Evolutionary conservation across 305 asterid genomes (phyloP).

Genomic region (Solanum hybrid): DNA sequence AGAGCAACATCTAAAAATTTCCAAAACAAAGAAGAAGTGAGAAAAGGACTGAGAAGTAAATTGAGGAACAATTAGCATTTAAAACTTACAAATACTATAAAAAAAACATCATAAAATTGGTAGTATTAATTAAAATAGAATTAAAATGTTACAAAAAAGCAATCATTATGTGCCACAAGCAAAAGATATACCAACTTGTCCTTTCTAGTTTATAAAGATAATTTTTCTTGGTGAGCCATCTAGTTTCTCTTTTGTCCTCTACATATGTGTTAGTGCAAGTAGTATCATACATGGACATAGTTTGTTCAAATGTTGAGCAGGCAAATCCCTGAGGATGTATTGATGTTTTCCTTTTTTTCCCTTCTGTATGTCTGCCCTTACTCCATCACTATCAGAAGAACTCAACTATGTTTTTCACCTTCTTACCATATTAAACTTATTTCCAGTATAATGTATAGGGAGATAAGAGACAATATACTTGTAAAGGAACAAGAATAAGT

Average conservation of each 20-base stretch:
- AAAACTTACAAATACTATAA: neutral
- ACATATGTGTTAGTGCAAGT: neutral
- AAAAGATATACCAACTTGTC: neutral
- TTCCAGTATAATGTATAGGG: neutral
- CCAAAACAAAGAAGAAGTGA: neutral
- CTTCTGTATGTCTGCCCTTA: neutral
- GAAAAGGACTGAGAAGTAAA: neutral
- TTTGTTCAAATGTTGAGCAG: neutral
- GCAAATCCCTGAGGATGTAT: neutral
- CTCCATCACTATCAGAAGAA: neutral
- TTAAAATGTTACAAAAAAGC: neutral
- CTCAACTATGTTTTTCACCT: neutral
- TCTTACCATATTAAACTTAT: neutral
- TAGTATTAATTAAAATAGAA: neutral
- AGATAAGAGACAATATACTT: neutral
- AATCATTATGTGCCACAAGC: neutral
- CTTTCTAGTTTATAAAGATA: neutral
- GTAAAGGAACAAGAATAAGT: constrained; percentile 15
- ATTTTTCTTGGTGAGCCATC: neutral
- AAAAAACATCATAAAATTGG: neutral
- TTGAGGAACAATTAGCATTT: neutral
- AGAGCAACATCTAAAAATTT: constrained; percentile 63
- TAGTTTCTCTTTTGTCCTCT: neutral
- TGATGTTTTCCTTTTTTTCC: neutral
- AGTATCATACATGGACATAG: neutral